Evolutionary conservation across 192 early-diverging fungal species (phyloP), one percentile per base, ranked within the genome.

Genomic region (Podila verticillata): DNA sequence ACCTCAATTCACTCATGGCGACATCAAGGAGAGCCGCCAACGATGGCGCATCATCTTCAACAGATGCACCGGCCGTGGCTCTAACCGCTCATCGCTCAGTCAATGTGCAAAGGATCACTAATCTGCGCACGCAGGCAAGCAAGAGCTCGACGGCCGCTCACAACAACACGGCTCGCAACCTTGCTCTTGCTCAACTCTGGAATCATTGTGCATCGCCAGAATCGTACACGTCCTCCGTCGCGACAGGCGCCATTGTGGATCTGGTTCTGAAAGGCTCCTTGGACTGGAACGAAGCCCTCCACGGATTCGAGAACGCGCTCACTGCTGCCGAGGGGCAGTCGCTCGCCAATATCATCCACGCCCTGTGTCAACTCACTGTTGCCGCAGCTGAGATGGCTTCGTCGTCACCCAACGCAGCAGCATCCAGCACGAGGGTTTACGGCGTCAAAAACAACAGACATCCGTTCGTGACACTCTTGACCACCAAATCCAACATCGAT

Each of bases 281-380:
- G 24, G 66, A 72, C 39, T 80, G 77, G 77, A 61, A 15, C 29
- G 77, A 80, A 0, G 65, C 77, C 29, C 28, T 80, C 3, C 70
- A 80, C 24, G 70, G 77, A 31, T 80, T 72, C 28, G 77, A 80
- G 60, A 80, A 80, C 57, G 65, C 77, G 15, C 39, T 80, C 7
- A 30, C 65, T 20, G 48, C 70, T 0, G 35, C 70, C 9, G 65
- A 80, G 19, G 77, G 77, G 44, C 66, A 67, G 34, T 70, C 77
- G 8, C 36, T 72, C 0, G 57, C 66, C 70, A 80, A 80, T 22
- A 72, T 80, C 17, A 51, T 72, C 2, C 77, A 80, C 20, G 48
- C 77, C 7, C n/a, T 80, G 24, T 63, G 65, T 31, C 39, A 36
- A 15, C 77, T 80, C 2, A 39, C 66, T 47, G 68, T 72, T 30